These are phyloP conservation scores for Cladosporium oxysporum DNA, from an alignment of 2,329 filamentous ascomycete genomes.

Conservation along the genomic window DNA sequence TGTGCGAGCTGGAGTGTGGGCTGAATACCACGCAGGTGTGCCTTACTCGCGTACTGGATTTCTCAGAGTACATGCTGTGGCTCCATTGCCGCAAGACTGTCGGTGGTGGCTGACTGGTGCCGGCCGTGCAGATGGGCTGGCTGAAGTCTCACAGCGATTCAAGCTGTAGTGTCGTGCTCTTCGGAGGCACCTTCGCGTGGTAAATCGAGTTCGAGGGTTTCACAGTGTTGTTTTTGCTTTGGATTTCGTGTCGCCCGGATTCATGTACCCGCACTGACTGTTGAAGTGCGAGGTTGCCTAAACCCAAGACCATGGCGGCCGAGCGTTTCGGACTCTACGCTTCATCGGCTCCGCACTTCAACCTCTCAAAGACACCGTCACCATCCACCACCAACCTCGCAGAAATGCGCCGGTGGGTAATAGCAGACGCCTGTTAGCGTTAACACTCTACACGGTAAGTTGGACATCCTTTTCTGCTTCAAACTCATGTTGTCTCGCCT, in stretches of 20 bases:
- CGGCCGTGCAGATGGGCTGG: not conserved
- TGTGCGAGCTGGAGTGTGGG: too few relatives aligned
- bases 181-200: not conserved
- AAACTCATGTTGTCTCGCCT: not conserved
- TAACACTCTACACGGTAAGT: conserved; percentile 11
- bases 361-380: conserved; percentile 6
- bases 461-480: conserved; percentile 3
- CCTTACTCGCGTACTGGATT: not conserved
- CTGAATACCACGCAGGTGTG: not conserved
- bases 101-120: not conserved
- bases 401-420: conserved; percentile 20
- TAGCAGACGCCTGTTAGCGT: conserved; percentile 18
- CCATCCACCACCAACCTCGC: conserved; percentile 6
- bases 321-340: conserved; percentile 9
- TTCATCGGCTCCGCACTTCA: conserved; percentile 17
- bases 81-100: not conserved
- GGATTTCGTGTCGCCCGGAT: too few relatives aligned
- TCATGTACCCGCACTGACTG: not conserved
- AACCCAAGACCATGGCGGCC: not conserved
- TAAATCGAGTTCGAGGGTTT: not conserved
- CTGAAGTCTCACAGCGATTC: not conserved
- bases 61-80: not conserved
- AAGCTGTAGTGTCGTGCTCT: not conserved
- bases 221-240: too few relatives aligned
- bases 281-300: not conserved